Percentiles rank a stretch among this genome's conserved stretches.
Conservation (phyloP, 2,329 filamentous ascomycete genomes). For the Camillea tinctor region DNA sequence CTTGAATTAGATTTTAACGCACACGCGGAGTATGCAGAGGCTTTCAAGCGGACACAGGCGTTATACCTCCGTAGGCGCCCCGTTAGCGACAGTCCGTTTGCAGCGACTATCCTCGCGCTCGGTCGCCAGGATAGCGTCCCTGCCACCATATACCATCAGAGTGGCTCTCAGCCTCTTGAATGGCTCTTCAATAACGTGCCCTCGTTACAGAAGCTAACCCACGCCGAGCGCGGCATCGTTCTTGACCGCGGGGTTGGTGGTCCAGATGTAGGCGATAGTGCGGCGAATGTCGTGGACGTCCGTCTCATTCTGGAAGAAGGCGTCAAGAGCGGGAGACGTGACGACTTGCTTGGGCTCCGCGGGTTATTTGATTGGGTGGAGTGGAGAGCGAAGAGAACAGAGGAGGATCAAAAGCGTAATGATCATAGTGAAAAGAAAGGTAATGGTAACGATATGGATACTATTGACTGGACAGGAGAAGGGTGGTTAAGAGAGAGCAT, state of each 20-base stretch:
- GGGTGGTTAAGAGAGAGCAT: conserved; percentile 59
- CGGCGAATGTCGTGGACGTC: conserved; percentile 60
- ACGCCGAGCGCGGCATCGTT: conserved; percentile 65
- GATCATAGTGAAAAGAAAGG: conserved; percentile 12
- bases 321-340: conserved; percentile 26
- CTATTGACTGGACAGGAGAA: conserved; percentile 32
- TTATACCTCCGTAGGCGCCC: conserved; percentile 72
- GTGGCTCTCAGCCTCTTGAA: conserved; percentile 53
- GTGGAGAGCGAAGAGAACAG: conserved; percentile 35
- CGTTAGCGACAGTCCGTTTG: conserved; percentile 67
- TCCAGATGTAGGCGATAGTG: conserved; percentile 43
- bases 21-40: conserved; percentile 59
- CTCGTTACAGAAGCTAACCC: conserved; percentile 52
- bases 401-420: conserved; percentile 23
- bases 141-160: conserved; percentile 33
- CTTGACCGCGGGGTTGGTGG: conserved; percentile 52
- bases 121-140: conserved; percentile 46
- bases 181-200: conserved; percentile 69
- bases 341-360: conserved; percentile 46
- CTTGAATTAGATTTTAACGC: conserved; percentile 71
- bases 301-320: conserved; percentile 63
- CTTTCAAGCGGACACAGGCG: conserved; percentile 69
- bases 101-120: conserved; percentile 71
- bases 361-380: conserved; percentile 58
- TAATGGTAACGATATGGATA: conserved; percentile 19